Evolutionary conservation across 2,329 filamentous ascomycete genomes (phyloP), one percentile per base, ranked within the genome.

Genomic region (Venturia oleaginea): DNA sequence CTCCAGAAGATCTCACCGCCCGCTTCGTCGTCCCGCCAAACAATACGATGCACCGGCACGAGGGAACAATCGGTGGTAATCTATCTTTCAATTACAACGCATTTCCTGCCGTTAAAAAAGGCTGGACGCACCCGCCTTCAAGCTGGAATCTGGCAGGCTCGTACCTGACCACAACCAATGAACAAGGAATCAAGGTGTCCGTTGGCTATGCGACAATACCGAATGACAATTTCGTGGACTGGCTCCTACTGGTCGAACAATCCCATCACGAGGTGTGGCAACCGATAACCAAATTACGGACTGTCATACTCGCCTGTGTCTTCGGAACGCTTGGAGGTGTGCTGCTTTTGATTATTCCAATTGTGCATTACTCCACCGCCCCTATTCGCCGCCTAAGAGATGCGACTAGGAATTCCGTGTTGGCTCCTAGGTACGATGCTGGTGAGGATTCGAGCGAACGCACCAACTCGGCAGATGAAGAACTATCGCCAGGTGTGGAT

Each of bases 161-260:
- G 66, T 73, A 82, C 1, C 79, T 96, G 17, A 84, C 84, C 6
- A 89, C 90, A 0, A 79, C 73, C 10, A 95, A 96, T 68, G 91
- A 96, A 70, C 80, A 91, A 67, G 83, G 83, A 0, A 74, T 82
- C 11, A 72, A 76, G 4, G 90, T 97, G 1, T 88, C 91, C 13
- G 87, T 92, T n/a, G 92, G 92, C 27, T 93, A 86, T 70, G 90
- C 90, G 8, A 46, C 34, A 38, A 81, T 88, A 13, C 85, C 89
- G 0, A 81, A 84, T 63, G 90, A 82, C 5, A 72, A 77, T 0
- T 76, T 95, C 62, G 90, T 90, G 8, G 85, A 93, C 70, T 97
- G 92, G 92, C 86, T 90, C 5, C 78, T 97, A 3, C 70, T 96
- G 2, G 84, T 96, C 0, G 92, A 96, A 72, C 87, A 94, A 73